Evolutionary conservation across 306 rosid genomes (phyloP).

Genomic region (Coriaria nepalensis): DNA sequence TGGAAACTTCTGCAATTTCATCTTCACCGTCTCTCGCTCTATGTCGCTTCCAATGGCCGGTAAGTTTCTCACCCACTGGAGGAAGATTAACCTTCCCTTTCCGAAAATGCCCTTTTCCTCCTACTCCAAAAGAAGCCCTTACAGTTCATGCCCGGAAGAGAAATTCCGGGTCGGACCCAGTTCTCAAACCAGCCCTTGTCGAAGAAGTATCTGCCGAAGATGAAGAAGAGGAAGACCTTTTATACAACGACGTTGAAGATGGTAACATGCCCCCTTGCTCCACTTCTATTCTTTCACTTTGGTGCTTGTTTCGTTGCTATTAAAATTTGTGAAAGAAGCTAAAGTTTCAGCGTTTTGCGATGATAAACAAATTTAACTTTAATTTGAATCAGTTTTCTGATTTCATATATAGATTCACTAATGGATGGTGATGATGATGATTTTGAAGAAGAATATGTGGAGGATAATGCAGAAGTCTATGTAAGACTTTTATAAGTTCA

Average conservation of each 20-base stretch:
- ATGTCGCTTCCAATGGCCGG: conserved; percentile 10
- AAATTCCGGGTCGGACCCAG: conserved; percentile 38
- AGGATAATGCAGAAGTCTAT: conserved; percentile 32
- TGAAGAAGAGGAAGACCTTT: conserved; percentile 24
- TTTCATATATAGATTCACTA: conserved; percentile 25
- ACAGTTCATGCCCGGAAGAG: conserved; percentile 26
- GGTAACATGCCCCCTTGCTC: conserved; percentile 11
- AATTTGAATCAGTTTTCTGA: conserved; percentile 14
- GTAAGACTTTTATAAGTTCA: conserved; percentile 24
- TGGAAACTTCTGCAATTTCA: conserved; percentile 14
- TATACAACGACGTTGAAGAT: conserved; percentile 21
- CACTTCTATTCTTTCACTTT: not conserved
- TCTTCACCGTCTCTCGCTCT: conserved; percentile 12
- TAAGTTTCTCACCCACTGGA: conserved; percentile 13
- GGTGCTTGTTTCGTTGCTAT: not conserved
- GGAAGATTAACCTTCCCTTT: conserved; percentile 10
- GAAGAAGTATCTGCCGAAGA: conserved; percentile 44
- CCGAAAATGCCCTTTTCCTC: conserved; percentile 15
- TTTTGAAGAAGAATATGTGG: conserved; percentile 23
- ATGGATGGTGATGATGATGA: conserved; percentile 32
- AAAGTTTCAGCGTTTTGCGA: no score
- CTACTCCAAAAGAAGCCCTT: conserved; percentile 11
- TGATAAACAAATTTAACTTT: no score
- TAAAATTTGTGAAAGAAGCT: no score
- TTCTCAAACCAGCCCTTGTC: conserved; percentile 38